These are phyloP conservation scores for Russula sp. DNA, from an alignment of 768 basidiomycete species.

Conservation along the genomic window DNA sequence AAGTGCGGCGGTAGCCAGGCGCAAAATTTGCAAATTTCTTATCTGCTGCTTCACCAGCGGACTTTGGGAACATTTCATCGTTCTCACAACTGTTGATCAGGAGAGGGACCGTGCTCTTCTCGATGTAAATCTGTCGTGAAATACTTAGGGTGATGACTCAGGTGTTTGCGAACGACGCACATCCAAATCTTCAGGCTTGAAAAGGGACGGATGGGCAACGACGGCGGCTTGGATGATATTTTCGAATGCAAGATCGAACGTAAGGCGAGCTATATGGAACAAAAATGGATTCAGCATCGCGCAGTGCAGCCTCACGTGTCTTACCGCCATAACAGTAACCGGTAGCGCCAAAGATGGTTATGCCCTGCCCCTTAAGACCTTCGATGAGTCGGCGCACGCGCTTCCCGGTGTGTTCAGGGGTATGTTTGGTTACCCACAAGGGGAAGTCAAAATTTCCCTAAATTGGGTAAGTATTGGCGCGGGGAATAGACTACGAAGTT, in stretches of 20 bases:
- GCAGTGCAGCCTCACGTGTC: not conserved
- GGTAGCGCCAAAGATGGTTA: conserved; percentile 34
- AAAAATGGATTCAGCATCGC: not conserved
- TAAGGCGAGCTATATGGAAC: conserved; percentile 17
- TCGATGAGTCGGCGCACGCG: conserved; percentile 33
- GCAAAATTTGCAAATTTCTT: conserved; percentile 41
- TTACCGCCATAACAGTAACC: conserved; percentile 35
- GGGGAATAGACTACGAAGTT: not conserved
- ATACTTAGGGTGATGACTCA: not conserved
- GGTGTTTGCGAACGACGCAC: conserved; percentile 27
- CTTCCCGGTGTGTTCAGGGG: conserved; percentile 25
- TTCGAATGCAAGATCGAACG: conserved; percentile 43
- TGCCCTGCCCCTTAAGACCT: conserved; percentile 36
- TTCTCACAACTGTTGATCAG: conserved; percentile 44
- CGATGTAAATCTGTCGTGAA: conserved; percentile 36
- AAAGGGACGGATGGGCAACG: conserved; percentile 48
- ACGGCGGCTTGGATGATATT: conserved; percentile 41
- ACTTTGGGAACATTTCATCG: conserved; percentile 38
- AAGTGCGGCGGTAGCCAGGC: conserved; percentile 40
- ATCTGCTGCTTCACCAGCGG: conserved; percentile 38
- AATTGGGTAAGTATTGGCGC: not conserved
- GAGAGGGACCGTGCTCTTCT: conserved; percentile 40
- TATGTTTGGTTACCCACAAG: conserved; percentile 28
- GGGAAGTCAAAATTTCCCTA: conserved; percentile 16
- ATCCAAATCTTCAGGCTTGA: conserved; percentile 43